A percentile compares a stretch with the other conserved stretches of the same genome.
These are phyloP conservation scores for Hordeum marinum DNA, from an alignment of 176 grass and related monocot species.

Conservation along the genomic window DNA sequence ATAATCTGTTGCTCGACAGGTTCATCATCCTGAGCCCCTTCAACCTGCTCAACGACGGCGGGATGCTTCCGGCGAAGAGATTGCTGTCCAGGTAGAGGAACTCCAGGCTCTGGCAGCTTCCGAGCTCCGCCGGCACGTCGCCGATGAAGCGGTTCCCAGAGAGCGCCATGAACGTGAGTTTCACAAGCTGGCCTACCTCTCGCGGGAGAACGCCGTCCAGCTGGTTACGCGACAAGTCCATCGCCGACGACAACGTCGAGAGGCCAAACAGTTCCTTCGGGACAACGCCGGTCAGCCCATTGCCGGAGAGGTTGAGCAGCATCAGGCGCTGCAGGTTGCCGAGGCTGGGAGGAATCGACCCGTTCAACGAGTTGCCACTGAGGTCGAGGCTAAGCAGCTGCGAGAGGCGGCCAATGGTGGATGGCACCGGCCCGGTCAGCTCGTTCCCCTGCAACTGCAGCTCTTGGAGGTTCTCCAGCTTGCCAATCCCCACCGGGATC, in stretches of 20 bases:
- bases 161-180: constrained; percentile 23
- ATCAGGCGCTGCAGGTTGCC: background rate
- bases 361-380: background rate
- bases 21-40: constrained; percentile 44
- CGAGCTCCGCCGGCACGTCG: constrained; percentile 22
- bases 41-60: constrained; percentile 12
- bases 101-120: constrained; percentile 37
- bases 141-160: constrained; percentile 34
- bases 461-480: constrained; percentile 32
- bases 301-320: constrained; percentile 10
- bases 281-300: background rate
- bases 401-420: constrained; percentile 24
- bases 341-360: constrained; percentile 17
- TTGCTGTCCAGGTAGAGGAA: constrained; percentile 43
- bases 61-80: constrained; percentile 28
- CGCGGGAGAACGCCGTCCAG: constrained; percentile 29
- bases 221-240: constrained; percentile 46
- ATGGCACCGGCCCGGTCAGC: constrained; percentile 25
- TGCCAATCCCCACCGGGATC: constrained; percentile 36
- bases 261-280: constrained; percentile 8
- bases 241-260: background rate
- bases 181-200: constrained; percentile 14
- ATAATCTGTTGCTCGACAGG: constrained; percentile 34
- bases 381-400: constrained; percentile 22
- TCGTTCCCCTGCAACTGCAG: constrained; percentile 17